Conservation (phyloP, 208 protist genomes). For the Herpetomonas samuelpessoai region DNA sequence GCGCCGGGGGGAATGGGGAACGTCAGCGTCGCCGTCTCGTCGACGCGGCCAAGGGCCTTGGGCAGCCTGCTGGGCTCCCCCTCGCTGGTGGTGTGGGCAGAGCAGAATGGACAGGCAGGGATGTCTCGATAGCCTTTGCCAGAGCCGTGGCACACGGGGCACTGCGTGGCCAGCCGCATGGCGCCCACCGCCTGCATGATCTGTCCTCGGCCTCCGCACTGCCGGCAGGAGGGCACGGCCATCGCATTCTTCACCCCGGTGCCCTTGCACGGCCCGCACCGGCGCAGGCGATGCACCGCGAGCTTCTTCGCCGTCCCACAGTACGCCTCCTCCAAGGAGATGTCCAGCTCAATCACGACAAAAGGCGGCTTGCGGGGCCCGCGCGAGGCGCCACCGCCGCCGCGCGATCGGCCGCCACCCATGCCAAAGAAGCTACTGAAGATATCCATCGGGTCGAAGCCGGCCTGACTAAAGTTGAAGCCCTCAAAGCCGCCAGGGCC, state of each 20-base stretch:
- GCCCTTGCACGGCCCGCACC: constrained; percentile 69
- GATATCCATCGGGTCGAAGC: constrained; percentile 78
- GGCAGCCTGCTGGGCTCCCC: not conserved
- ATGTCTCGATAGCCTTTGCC: constrained; percentile 36
- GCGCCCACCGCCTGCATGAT: constrained; percentile 36
- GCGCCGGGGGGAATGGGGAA: constrained; percentile 95
- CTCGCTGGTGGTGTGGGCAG: constrained; percentile 19
- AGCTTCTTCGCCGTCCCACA: constrained; percentile 94
- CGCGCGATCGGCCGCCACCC: constrained; percentile 46
- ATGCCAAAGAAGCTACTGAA: constrained; percentile 83
- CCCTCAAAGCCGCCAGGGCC: constrained; percentile 39
- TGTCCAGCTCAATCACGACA: constrained; percentile 85
- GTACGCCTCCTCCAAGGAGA: constrained; percentile 97
- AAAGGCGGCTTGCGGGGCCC: constrained; percentile 87
- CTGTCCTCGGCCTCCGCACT: constrained; percentile 54
- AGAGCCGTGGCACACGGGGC: constrained; percentile 45
- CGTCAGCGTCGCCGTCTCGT: constrained; percentile 52
- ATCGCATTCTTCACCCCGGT: constrained; percentile 39
- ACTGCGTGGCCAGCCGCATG: constrained; percentile 16
- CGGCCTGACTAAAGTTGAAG: constrained; percentile 46
- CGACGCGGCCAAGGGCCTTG: not conserved
- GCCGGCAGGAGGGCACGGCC: constrained; percentile 53
- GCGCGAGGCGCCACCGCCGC: constrained; percentile 33
- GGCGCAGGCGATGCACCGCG: constrained; percentile 60
- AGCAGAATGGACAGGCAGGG: constrained; percentile 39